phyloP scores from a whole-genome alignment of 2,329 filamentous ascomycete species.

The Fusarium algeriense region DNA sequence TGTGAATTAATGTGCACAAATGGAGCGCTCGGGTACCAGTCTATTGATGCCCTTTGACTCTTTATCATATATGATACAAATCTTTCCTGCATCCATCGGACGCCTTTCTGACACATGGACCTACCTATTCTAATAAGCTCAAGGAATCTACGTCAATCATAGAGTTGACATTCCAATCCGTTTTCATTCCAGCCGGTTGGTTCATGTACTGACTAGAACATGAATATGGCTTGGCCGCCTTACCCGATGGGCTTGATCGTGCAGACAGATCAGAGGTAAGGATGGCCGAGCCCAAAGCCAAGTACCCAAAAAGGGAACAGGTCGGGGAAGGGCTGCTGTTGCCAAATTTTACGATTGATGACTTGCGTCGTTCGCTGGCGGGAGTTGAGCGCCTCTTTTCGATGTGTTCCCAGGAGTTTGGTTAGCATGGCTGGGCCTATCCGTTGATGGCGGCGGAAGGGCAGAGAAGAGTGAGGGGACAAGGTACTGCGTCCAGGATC shows the following conservation, averaged over 20 bases:
- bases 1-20: not conserved
- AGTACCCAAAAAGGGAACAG: conserved; percentile 20
- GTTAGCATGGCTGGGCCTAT: conserved; percentile 53
- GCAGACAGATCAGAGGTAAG: conserved; percentile 25
- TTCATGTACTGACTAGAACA: conserved; percentile 29
- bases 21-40: not conserved
- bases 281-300: conserved; percentile 19
- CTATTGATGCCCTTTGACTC: not conserved
- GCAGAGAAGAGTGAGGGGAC: conserved; percentile 33
- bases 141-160: conserved; percentile 24
- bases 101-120: not conserved
- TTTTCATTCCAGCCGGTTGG: conserved; percentile 43
- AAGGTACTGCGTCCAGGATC: conserved; percentile 34
- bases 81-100: not conserved
- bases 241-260: conserved; percentile 38
- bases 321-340: conserved; percentile 34
- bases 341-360: conserved; percentile 33
- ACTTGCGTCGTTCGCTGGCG: conserved; percentile 40
- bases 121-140: conserved; percentile 9
- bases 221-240: conserved; percentile 36
- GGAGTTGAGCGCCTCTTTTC: conserved; percentile 47
- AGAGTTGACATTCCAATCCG: conserved; percentile 33
- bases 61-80: not conserved
- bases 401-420: conserved; percentile 49
- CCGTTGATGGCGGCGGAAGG: conserved; percentile 51